Conservation (phyloP, 2,329 filamentous ascomycete genomes). For the Xylaria sp. region DNA sequence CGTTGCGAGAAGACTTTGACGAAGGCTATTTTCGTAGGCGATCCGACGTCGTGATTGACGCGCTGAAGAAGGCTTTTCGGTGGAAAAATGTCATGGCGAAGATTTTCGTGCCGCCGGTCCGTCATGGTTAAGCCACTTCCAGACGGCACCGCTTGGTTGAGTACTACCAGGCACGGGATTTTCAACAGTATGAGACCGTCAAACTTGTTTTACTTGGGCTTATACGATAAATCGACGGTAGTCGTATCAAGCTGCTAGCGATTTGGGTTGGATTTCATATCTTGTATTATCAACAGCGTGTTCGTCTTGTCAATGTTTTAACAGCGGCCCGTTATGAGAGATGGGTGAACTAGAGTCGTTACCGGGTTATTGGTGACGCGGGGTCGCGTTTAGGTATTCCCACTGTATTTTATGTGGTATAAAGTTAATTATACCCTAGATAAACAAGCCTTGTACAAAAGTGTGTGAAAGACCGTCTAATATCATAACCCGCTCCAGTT, state of each 20-base stretch:
- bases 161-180: background rate
- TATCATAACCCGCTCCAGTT: background rate
- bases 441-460: too few species aligned
- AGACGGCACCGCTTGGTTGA: background rate
- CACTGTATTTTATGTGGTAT: background rate
- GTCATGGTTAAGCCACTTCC: background rate
- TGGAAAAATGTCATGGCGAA: background rate
- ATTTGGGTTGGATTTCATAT: constrained; percentile 4
- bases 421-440: too few species aligned
- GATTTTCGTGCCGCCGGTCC: background rate
- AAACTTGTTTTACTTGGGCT: background rate
- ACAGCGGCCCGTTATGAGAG: background rate
- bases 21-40: background rate
- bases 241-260: constrained; percentile 8
- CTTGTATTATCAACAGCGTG: constrained; percentile 18
- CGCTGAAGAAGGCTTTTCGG: background rate
- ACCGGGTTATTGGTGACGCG: background rate
- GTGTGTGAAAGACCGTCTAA: background rate
- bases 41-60: background rate
- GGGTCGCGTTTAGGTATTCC: background rate
- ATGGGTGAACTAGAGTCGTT: background rate
- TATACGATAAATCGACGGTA: background rate
- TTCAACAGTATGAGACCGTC: background rate
- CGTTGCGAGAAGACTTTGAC: background rate
- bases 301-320: constrained; percentile 1